Evolutionary conservation across 192 early-diverging fungal genomes (phyloP).

Genomic region (Rhizoclosmatium sp.): DNA sequence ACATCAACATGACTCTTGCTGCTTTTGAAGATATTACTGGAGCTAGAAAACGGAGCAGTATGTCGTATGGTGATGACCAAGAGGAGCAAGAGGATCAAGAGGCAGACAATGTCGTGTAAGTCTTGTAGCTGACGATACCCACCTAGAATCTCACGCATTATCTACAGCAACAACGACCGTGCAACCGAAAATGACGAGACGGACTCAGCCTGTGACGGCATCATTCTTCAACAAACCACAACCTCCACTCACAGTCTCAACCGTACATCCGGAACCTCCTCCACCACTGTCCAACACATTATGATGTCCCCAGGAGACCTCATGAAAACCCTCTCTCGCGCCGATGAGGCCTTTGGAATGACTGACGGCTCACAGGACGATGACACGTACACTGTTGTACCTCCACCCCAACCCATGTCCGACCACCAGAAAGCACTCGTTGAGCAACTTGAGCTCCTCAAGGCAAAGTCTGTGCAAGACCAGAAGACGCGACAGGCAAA

Average conservation of each 20-base stretch:
- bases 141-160: background rate
- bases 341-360: constrained; percentile 7
- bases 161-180: background rate
- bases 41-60: background rate
- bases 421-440: background rate
- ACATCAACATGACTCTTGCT: constrained; percentile 2
- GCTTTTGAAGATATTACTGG: constrained; percentile 16
- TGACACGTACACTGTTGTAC: background rate
- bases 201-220: constrained; percentile 24
- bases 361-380: background rate
- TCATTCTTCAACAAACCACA: background rate
- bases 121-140: background rate
- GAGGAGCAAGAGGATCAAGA: background rate
- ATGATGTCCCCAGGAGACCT: constrained; percentile 23
- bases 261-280: background rate
- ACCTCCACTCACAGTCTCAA: too few relatives aligned
- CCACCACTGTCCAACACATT: background rate
- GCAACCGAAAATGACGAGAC: background rate
- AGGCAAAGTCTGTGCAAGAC: background rate
- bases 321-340: constrained; percentile 17
- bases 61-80: background rate
- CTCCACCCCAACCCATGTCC: background rate
- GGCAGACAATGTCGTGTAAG: background rate
- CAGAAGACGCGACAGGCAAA: background rate
- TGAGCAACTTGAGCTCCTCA: background rate